Percentiles rank a stretch among this genome's conserved stretches.
Conservation (phyloP, 768 basidiomycete species). For the Auricularia heimuer region DNA sequence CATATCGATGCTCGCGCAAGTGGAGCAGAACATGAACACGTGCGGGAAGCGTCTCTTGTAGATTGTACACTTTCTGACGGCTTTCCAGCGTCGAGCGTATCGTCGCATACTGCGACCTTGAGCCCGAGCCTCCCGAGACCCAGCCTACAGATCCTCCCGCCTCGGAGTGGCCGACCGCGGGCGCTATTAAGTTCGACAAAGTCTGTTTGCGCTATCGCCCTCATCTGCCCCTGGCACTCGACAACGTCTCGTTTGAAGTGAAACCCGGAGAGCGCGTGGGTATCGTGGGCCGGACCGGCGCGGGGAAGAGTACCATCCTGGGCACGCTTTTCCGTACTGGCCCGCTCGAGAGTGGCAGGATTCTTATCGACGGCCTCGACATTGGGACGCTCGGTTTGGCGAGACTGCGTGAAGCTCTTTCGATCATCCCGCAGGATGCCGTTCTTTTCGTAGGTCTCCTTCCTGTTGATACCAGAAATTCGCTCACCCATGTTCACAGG, state of each 20-base stretch:
- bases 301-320: constrained; percentile 17
- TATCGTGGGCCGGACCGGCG: constrained; percentile 42
- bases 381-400: constrained; percentile 25
- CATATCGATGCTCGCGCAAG: constrained; percentile 27
- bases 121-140: constrained; percentile 36
- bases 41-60: background rate
- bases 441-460: constrained; percentile 16
- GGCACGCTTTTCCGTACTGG: constrained; percentile 27
- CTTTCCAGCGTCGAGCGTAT: constrained; percentile 43
- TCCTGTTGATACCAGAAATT: background rate
- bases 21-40: constrained; percentile 65
- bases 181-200: constrained; percentile 45
- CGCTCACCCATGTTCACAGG: background rate
- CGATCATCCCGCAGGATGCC: constrained; percentile 31
- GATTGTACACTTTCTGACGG: background rate
- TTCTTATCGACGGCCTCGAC: constrained; percentile 24
- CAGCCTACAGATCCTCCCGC: constrained; percentile 38
- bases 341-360: constrained; percentile 22
- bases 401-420: constrained; percentile 20
- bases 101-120: constrained; percentile 54
- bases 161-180: constrained; percentile 38
- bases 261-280: constrained; percentile 44
- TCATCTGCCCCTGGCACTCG: constrained; percentile 57
- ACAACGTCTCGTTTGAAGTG: constrained; percentile 46
- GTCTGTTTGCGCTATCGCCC: constrained; percentile 51